Base-by-base conservation (phyloP, 2,329 filamentous ascomycete species). In the Arthrobotrys sphaeroides region DNA sequence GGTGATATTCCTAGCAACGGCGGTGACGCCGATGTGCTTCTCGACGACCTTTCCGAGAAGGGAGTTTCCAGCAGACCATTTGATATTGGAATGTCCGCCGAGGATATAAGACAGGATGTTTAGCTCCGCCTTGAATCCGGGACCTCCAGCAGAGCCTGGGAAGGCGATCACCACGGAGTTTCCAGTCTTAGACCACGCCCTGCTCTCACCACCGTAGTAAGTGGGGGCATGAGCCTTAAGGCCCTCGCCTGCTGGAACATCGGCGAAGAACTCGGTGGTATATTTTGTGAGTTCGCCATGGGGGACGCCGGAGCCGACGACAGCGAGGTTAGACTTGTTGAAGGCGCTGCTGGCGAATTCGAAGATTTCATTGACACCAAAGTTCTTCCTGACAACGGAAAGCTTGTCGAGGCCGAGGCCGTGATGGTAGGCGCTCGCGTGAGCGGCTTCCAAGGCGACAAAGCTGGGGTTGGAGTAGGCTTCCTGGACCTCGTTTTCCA, bases 141-240 rank as follows among this genome's bases (percentile, higher is more conserved):
- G 76, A 78, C 87, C 86, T 80, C 87, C 87, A 55, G 86, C 83
- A 77, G 93, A 93, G 75, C 94, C 94, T 70, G 93, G 91, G 90
- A 99, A 98, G 77, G 89, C 95, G 82, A 99, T 89, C 79, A 97
- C 91, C 80, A 97, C 83, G 45, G 93, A 88, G 85, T 96, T 97
- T 79, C 92, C 91, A 78, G 86, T 86, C 74, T 86, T 86, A 83
- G 93, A 91, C 78, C 91, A 87, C 79, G 91, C 91, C 80, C 95
- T 92, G 86, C 96, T 92, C 87, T 99, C 93, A 82, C 95, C 96
- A 83, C 95, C 95, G 82, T 89, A 91, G 89, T 98, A 99, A 84
- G 94, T 95, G 82, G 78, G 55, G 20, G 89, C 88, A 78, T 91
- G 86, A 77, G 85, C 85, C 82, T 88, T 87, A 78, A 91, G 84